Evolutionary conservation across 202 grass and related monocot genomes (phyloP), one percentile per base, ranked within the genome.

Genomic region (Schoenoplectus triqueter): DNA sequence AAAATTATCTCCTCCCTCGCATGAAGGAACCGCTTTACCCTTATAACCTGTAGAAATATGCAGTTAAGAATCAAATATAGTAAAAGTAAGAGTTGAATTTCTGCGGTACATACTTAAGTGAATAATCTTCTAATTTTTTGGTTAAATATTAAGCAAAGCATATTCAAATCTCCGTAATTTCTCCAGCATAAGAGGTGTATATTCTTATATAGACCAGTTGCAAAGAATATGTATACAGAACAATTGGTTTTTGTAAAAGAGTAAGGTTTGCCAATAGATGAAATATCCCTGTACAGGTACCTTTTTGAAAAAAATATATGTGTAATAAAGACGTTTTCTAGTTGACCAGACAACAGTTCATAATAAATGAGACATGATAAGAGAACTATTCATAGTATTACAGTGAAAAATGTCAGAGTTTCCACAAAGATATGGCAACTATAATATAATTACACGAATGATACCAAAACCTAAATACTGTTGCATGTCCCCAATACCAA

Each of bases 21-120:
- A 84, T 97, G 92, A 59, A 97, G 90, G 52, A 89, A 94, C 92
- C 92, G 94, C 82, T 94, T 97, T 69, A 97, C 95, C 79, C 92
- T 91, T 71, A 94, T 97, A 19, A 97, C 95, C 92, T 92, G 69
- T 72, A 69, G 56, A 31, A 10, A 40, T 84, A 78, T 52, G 72
- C 3, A 73, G 60, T 87, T 31, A 1, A 42, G 31, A 61, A 85
- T 77, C 48, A 64, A 19, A 85, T 70, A 85, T 56, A 61, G 42
- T 6, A 86, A 3, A 14, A 89, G 47, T 71, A 59, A 15, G 50
- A 80, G 15, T 80, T 80, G 49, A 72, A 20, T 60, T 86, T 88
- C 56, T 54, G 84, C 40, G 21, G 40, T 80, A 63, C 14, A 75
- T 91, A 92, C 92, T 89, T 92, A 90, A 70, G 92, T 91, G 64